Conservation (phyloP, 805 yeast species). For the Starmerella asiatica region DNA sequence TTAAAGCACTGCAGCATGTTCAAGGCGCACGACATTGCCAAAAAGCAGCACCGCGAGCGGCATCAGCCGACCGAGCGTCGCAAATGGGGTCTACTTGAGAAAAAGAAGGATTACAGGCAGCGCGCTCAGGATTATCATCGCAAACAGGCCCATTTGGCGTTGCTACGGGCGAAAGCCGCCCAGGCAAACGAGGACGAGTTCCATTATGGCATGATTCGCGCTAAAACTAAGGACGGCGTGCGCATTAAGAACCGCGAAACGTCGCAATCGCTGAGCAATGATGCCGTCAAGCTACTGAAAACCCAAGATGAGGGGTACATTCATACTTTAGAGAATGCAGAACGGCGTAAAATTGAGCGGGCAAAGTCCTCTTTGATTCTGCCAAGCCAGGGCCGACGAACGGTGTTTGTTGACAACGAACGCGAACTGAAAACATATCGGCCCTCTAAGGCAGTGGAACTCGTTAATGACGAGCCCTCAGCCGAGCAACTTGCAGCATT, state of each 20-base stretch:
- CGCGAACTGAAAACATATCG: conserved; percentile 44
- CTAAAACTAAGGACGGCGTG: conserved; percentile 59
- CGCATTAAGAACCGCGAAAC: conserved; percentile 40
- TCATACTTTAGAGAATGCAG: conserved; percentile 60
- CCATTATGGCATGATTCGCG: conserved; percentile 80
- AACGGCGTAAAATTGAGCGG: conserved; percentile 49
- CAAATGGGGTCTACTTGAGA: conserved; percentile 75
- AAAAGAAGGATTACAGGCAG: conserved; percentile 70
- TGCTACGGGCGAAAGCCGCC: conserved; percentile 57
- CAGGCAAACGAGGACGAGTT: conserved; percentile 87
- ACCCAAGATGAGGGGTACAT: conserved; percentile 85
- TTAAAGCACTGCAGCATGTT: conserved; percentile 20
- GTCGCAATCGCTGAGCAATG: conserved; percentile 40
- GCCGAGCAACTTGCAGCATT: conserved; percentile 49
- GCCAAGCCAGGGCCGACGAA: conserved; percentile 55
- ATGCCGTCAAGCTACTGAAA: conserved; percentile 69
- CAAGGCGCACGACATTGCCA: conserved; percentile 64
- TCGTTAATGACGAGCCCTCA: conserved; percentile 7
- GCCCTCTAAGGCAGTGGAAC: conserved; percentile 35
- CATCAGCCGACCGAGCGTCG: conserved; percentile 67
- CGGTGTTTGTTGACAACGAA: conserved; percentile 64
- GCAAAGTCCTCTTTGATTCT: conserved; percentile 29
- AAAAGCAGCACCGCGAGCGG: conserved; percentile 91
- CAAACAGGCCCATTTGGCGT: conserved; percentile 49
- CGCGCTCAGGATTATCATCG: conserved; percentile 52